Conservation (phyloP, 768 basidiomycete species). For the Boletus pseudo-olivaceus region DNA sequence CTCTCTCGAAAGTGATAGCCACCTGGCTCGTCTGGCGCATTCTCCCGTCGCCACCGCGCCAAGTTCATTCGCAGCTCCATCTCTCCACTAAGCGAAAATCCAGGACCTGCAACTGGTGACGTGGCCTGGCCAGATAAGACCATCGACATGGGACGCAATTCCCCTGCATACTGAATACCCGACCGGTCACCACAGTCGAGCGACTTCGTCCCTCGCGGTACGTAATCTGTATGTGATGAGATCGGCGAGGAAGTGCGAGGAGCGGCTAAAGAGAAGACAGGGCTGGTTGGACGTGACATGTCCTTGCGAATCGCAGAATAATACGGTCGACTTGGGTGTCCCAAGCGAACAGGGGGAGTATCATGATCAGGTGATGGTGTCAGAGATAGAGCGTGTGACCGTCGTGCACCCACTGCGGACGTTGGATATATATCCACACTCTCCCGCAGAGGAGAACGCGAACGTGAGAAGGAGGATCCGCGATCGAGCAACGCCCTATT, state of each 20-base stretch:
- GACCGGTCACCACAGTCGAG: slow-evolving; percentile 28
- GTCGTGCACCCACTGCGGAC: slow-evolving; percentile 18
- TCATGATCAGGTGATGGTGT: slow-evolving; percentile 22
- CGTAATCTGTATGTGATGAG: slow-evolving; percentile 21
- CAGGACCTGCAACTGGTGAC: slow-evolving; percentile 24
- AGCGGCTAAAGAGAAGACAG: slow-evolving; percentile 24
- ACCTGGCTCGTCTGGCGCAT: slow-evolving; percentile 30
- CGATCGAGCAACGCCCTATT: slow-evolving; percentile 32
- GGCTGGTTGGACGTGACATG: slow-evolving; percentile 40
- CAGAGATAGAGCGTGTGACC: slow-evolving; percentile 18
- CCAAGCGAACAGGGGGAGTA: slow-evolving; percentile 36
- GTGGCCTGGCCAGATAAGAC: slow-evolving; percentile 19
- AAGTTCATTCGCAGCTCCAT: slow-evolving; percentile 56
- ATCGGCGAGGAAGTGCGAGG: slow-evolving; percentile 28
- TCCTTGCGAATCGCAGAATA: slow-evolving; percentile 53
- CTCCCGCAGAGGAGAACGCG: slow-evolving; percentile 22
- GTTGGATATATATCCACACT: slow-evolving; percentile 16
- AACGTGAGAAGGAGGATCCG: slow-evolving; percentile 23
- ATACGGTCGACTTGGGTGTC: slow-evolving; percentile 52
- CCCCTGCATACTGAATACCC: slow-evolving; percentile 12
- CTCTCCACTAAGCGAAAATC: slow-evolving; percentile 59
- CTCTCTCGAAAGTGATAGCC: slow-evolving; percentile 31
- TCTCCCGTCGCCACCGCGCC: slow-evolving; percentile 35
- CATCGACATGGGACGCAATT: slow-evolving; percentile 31
- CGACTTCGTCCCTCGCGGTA: slow-evolving; percentile 31